Conservation (phyloP, 2,329 filamentous ascomycete species). For the Hypoxylon sp. region DNA sequence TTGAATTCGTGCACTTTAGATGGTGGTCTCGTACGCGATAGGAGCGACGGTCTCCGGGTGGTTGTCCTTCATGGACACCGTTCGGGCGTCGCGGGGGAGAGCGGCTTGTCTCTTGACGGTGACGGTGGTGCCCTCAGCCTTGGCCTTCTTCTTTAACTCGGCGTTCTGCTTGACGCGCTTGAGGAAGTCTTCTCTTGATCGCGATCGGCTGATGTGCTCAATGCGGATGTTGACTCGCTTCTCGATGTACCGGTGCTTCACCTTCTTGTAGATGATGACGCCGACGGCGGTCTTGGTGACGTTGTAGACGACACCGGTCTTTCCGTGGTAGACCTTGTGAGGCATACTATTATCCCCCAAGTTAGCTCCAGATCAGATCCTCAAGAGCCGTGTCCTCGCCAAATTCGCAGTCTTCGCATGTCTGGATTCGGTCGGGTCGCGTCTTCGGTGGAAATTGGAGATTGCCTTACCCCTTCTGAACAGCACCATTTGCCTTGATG, state of each 20-base stretch:
- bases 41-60: constrained; percentile 92
- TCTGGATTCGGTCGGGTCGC: constrained; percentile 32
- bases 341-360: constrained; percentile 45
- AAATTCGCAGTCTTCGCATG: constrained; percentile 29
- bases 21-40: constrained; percentile 97
- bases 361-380: constrained; percentile 53
- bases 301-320: constrained; percentile 99
- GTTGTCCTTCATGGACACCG: constrained; percentile 84
- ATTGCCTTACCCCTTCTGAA: constrained; percentile 91
- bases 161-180: constrained; percentile 97
- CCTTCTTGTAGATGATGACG: constrained; percentile 99
- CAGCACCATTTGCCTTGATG: constrained; percentile 98
- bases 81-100: constrained; percentile 84
- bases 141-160: constrained; percentile 91
- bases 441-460: constrained; percentile 42
- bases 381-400: constrained; percentile 6
- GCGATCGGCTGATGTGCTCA: constrained; percentile 95
- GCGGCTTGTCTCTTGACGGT: constrained; percentile 93
- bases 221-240: constrained; percentile 99
- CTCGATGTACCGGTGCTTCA: constrained; percentile 99
- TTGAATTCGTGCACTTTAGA: constrained; percentile 68
- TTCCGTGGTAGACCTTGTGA: constrained; percentile 73
- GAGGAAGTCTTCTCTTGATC: constrained; percentile 97
- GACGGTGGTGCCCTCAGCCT: constrained; percentile 87
- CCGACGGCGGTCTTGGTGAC: constrained; percentile 98